These are phyloP conservation scores for Chlamydomonas sphaeroides DNA, from an alignment of 139 green algal species.

Conservation along the genomic window DNA sequence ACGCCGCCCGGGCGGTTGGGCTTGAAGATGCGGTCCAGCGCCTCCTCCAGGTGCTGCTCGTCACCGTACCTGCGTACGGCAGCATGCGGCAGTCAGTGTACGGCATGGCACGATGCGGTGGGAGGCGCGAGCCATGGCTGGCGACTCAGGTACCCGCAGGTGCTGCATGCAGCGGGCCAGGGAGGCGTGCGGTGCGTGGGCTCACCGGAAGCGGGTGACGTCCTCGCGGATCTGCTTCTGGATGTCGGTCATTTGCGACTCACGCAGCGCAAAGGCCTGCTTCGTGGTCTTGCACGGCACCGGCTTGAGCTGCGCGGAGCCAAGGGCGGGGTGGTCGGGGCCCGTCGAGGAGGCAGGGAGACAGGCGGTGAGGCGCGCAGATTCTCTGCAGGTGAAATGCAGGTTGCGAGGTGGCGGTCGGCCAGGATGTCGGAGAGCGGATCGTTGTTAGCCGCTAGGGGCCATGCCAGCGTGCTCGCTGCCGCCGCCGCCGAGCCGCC, in stretches of 20 bases:
- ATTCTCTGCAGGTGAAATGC: too few species aligned
- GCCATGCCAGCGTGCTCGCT: too few species aligned
- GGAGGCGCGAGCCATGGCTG: neutral
- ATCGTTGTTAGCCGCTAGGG: too few species aligned
- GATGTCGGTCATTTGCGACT: slow-evolving; percentile 92
- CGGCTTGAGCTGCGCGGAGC: slow-evolving; percentile 54
- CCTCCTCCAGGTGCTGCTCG: slow-evolving; percentile 98
- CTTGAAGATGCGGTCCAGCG: slow-evolving; percentile 92
- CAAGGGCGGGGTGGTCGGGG: neutral
- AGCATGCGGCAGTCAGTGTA: too few species aligned
- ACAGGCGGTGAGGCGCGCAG: too few species aligned
- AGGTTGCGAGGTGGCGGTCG: too few species aligned
- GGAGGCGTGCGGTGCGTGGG: neutral
- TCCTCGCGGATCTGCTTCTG: slow-evolving; percentile 92
- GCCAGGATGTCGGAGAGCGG: too few species aligned
- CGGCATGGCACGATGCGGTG: neutral
- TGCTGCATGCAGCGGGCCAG: too few species aligned
- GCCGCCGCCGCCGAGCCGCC: too few species aligned
- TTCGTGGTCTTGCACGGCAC: slow-evolving; percentile 78
- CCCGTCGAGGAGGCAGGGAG: neutral
- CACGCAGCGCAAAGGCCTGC: slow-evolving; percentile 80
- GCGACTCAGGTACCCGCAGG: too few species aligned
- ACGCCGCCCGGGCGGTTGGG: slow-evolving; percentile 78
- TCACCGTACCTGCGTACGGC: slow-evolving; percentile 97
- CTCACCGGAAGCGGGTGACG: slow-evolving; percentile 62